Evolutionary conservation across 495 filamentous ascomycete genomes (phyloP), one percentile per base, ranked within the genome.

Genomic region (Penicillium goetzii): DNA sequence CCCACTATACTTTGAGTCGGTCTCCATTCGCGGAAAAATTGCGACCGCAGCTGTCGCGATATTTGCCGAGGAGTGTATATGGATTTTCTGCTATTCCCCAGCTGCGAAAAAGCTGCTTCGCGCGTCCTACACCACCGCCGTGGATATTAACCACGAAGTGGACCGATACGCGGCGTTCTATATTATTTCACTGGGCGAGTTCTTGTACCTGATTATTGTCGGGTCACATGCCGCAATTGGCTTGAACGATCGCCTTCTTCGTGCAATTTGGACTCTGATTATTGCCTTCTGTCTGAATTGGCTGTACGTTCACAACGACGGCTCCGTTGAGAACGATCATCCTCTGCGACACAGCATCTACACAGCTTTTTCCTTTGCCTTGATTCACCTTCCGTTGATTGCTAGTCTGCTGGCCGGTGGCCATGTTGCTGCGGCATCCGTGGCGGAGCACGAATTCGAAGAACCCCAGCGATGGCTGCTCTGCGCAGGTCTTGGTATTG

Each of bases 131-230:
- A 71, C 71, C 0, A 78, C 78, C 14, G 78, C 78, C 0, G 71
- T 82, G 7, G 78, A 84, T 68, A 73, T 80, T 23, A 69, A 73
- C 23, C 81, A 84, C 59, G 79, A 82, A 61, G 69, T 78, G 15
- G 81, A 83, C 61, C 76, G 81, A 1, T 78, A 78, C 60, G 73
- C 77, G 2, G 80, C 81, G 25, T 84, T 84, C 63, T 82, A 76
- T 60, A 83, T 81, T 65, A 81, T 84, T 49, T 78, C 77, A 0
- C 70, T 84, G 9, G 80, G 81, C 40, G 81, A 84, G 59, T 82
- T 77, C 41, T 68, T 82, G 2, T 79, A 82, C 49, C 61, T 71
- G 38, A 77, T 80, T n/a, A 67, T 83, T 41, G 77, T 79, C 15
- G 75, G 72, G 1, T 74, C 67, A 1, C 72, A 75, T 38, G 75